These are phyloP conservation scores for Kalaharituber pfeilii DNA, from an alignment of 2,329 filamentous ascomycete genomes.

Conservation along the genomic window DNA sequence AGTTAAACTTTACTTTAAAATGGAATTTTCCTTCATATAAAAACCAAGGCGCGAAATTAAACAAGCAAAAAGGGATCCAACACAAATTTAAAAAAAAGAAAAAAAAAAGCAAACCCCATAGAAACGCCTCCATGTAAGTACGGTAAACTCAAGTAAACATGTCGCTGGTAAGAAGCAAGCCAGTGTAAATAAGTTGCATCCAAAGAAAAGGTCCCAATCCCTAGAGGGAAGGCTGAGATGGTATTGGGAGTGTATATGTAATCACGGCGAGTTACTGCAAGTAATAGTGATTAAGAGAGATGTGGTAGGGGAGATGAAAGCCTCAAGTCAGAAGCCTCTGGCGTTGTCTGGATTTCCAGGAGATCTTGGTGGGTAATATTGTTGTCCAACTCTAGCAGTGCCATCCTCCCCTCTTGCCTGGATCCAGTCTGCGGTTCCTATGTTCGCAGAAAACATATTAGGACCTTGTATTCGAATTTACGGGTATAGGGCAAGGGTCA, in stretches of 20 bases:
- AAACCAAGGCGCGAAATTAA: background rate
- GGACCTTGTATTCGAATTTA: conserved; percentile 5
- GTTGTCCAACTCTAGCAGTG: conserved; percentile 5
- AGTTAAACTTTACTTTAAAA: too few species aligned
- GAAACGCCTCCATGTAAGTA: conserved; percentile 12
- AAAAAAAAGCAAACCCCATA: conserved; percentile 5
- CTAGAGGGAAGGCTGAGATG: conserved; percentile 1
- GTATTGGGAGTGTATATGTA: conserved; percentile 13
- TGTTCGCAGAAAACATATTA: conserved; percentile 14
- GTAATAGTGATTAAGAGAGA: background rate
- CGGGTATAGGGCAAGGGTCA: too few species aligned
- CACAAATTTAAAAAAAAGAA: conserved; percentile 10
- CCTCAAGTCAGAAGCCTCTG: conserved; percentile 5
- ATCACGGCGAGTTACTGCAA: conserved; percentile 2
- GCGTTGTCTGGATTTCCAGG: conserved; percentile 11
- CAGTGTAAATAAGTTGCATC: conserved; percentile 1
- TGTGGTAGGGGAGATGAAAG: background rate
- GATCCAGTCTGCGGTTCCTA: conserved; percentile 21
- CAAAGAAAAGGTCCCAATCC: conserved; percentile 3
- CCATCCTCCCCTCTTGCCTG: conserved; percentile 21
- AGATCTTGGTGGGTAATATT: conserved; percentile 7
- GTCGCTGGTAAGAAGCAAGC: conserved; percentile 3
- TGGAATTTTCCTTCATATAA: background rate
- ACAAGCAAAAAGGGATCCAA: conserved; percentile 2
- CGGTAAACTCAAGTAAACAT: conserved; percentile 5